Percentiles rank a stretch among this genome's conserved stretches.
Evolutionary conservation across 129 eudicot genomes (phyloP).

Genomic region (Kitagawia praeruptora): DNA sequence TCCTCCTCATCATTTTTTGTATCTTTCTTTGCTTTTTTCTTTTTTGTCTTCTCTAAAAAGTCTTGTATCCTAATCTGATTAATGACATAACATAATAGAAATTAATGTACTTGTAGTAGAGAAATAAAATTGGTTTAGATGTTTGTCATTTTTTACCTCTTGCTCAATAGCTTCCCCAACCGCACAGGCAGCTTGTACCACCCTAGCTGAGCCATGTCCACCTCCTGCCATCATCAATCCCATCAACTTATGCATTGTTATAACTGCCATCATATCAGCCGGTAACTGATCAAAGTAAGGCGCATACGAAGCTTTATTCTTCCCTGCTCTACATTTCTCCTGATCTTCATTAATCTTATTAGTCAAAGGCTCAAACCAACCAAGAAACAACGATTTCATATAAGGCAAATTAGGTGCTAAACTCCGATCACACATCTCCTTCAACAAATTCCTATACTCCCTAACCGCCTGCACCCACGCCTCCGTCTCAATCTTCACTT

Average conservation of each 20-base stretch:
- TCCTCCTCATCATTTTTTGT: slow-evolving; percentile 29
- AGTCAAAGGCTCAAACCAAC: slow-evolving; percentile 85
- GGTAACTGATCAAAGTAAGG: slow-evolving; percentile 63
- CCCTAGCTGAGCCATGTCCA: slow-evolving; percentile 63
- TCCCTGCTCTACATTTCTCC: slow-evolving; percentile 39
- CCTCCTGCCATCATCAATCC: slow-evolving; percentile 72
- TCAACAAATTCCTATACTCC: slow-evolving; percentile 66
- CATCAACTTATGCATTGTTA: slow-evolving; percentile 92
- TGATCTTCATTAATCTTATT: slow-evolving; percentile 60
- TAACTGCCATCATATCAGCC: slow-evolving; percentile 86
- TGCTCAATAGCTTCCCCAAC: slow-evolving; percentile 92
- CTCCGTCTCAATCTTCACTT: slow-evolving; percentile 75
- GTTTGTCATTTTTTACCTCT: slow-evolving; percentile 42
- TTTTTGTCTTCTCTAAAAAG: slow-evolving; percentile 63
- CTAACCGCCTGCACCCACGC: slow-evolving; percentile 75
- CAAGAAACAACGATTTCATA: slow-evolving; percentile 82
- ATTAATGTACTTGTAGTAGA: background rate
- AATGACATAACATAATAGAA: slow-evolving; percentile 7
- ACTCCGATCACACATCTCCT: slow-evolving; percentile 80
- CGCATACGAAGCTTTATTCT: slow-evolving; percentile 40
- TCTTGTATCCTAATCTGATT: slow-evolving; percentile 65
- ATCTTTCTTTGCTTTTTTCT: slow-evolving; percentile 34
- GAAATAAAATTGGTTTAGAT: background rate
- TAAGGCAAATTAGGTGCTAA: slow-evolving; percentile 90
- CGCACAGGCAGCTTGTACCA: slow-evolving; percentile 64